Evolutionary conservation across 2,329 filamentous ascomycete genomes (phyloP).

Genomic region (Arthroderma sp.): DNA sequence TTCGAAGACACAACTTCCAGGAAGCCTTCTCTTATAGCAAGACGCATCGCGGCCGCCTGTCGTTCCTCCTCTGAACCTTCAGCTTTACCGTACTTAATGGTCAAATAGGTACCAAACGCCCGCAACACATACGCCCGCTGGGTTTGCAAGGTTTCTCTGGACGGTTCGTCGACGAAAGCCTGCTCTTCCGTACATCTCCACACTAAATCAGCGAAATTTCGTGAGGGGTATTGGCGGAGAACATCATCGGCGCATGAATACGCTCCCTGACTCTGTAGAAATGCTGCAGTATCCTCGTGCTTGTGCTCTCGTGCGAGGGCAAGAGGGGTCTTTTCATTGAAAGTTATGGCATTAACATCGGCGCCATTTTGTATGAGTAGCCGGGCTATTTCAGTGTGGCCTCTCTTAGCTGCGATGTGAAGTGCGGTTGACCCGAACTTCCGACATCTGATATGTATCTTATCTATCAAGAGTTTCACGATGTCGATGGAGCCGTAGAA

Average conservation of each 20-base stretch:
- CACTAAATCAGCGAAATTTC: background rate
- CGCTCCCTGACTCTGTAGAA: slow-evolving; percentile 7
- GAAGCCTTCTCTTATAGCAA: background rate
- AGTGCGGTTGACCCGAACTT: slow-evolving; percentile 2
- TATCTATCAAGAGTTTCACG: slow-evolving; percentile 6
- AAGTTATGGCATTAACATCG: slow-evolving; percentile 7
- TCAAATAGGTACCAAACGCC: background rate
- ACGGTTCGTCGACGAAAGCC: background rate
- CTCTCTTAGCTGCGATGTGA: slow-evolving; percentile 4
- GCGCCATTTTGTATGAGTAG: slow-evolving; percentile 9
- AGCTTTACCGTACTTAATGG: background rate
- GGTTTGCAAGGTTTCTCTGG: background rate
- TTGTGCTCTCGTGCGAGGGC: background rate
- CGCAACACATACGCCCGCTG: background rate
- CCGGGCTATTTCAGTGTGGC: slow-evolving; percentile 2
- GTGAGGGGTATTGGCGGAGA: background rate
- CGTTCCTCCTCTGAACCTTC: background rate
- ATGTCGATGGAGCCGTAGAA: slow-evolving; percentile 5
- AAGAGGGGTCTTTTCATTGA: slow-evolving; percentile 8
- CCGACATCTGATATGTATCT: background rate
- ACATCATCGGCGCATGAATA: background rate
- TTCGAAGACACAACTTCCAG: background rate
- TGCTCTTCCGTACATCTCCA: background rate
- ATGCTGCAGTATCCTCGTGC: background rate
- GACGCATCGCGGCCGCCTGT: background rate